Percentiles rank a stretch among this genome's conserved stretches.
These are phyloP conservation scores for Entrophospora sp. DNA, from an alignment of 192 early-diverging fungal species.

Conservation along the genomic window DNA sequence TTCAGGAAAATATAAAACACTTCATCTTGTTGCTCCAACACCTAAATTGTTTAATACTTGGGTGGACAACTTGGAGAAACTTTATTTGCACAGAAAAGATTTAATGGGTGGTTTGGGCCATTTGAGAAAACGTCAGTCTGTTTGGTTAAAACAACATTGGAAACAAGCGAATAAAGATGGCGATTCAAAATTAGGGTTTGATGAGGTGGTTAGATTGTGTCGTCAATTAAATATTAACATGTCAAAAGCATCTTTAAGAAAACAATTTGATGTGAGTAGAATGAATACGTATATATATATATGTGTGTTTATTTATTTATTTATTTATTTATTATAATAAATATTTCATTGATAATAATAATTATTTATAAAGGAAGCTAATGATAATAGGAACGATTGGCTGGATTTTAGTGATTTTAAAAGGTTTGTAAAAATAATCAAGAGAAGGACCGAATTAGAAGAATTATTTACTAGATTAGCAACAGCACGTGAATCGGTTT, in stretches of 20 bases:
- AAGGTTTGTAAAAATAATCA: slow-evolving; percentile 47
- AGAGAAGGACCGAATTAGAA: slow-evolving; percentile 52
- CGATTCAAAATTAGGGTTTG: slow-evolving; percentile 31
- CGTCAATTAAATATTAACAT: slow-evolving; percentile 56
- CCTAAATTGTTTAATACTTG: slow-evolving; percentile 29
- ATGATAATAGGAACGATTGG: slow-evolving; percentile 37
- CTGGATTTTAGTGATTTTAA: slow-evolving; percentile 53
- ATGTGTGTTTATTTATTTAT: no score
- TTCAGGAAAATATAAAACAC: slow-evolving; percentile 34
- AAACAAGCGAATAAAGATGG: slow-evolving; percentile 38
- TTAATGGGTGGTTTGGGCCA: slow-evolving; percentile 30
- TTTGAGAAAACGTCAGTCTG: slow-evolving; percentile 27
- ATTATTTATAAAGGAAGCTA: slow-evolving; percentile 33
- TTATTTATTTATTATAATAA: no score
- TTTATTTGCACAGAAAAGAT: slow-evolving; percentile 33
- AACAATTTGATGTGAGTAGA: slow-evolving; percentile 38
- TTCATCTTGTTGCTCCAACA: slow-evolving; percentile 34
- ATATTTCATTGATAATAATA: no score
- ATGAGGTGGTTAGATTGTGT: slow-evolving; percentile 33
- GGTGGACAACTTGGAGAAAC: slow-evolving; percentile 29
- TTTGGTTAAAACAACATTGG: slow-evolving; percentile 37
- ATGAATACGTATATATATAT: no score
- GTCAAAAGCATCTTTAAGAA: slow-evolving; percentile 51
- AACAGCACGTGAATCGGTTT: slow-evolving; percentile 18
- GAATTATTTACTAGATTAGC: slow-evolving; percentile 42